These are phyloP conservation scores for Colletotrichum gloeosporioides DNA, from an alignment of 2,329 filamentous ascomycete genomes.

Conservation along the genomic window DNA sequence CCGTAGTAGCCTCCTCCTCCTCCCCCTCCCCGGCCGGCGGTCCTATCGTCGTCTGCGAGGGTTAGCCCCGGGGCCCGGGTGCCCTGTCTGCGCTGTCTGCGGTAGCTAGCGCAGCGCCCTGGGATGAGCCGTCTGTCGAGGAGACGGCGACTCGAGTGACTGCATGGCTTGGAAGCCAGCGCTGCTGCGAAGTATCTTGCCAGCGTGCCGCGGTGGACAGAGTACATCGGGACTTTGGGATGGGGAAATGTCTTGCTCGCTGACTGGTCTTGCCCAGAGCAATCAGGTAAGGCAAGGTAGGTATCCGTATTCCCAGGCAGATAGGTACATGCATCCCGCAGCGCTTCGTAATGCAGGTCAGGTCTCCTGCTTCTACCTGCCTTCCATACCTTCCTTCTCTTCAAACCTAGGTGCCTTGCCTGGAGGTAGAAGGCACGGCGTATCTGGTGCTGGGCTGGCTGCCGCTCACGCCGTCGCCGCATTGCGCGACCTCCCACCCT, in stretches of 20 bases:
- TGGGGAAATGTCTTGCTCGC: neutral
- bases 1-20: neutral
- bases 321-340: neutral
- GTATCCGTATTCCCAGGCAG: neutral
- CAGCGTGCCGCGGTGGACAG: neutral
- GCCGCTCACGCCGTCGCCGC: constrained; percentile 19
- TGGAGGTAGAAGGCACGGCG: too few species aligned
- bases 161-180: neutral
- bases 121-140: neutral
- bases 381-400: neutral
- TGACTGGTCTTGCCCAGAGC: neutral
- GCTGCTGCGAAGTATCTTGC: neutral
- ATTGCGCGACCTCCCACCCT: constrained; percentile 19
- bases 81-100: neutral
- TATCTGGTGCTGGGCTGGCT: neutral
- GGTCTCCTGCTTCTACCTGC: neutral
- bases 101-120: neutral
- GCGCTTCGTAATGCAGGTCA: neutral
- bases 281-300: neutral
- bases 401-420: neutral
- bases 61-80: neutral
- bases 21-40: too few species aligned
- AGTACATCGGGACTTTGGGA: neutral
- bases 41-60: neutral
- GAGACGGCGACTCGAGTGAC: neutral